A percentile compares a stretch with the other conserved stretches of the same genome.
Evolutionary conservation across 805 yeast species (phyloP).

Genomic region (Suhomyces vadensis): DNA sequence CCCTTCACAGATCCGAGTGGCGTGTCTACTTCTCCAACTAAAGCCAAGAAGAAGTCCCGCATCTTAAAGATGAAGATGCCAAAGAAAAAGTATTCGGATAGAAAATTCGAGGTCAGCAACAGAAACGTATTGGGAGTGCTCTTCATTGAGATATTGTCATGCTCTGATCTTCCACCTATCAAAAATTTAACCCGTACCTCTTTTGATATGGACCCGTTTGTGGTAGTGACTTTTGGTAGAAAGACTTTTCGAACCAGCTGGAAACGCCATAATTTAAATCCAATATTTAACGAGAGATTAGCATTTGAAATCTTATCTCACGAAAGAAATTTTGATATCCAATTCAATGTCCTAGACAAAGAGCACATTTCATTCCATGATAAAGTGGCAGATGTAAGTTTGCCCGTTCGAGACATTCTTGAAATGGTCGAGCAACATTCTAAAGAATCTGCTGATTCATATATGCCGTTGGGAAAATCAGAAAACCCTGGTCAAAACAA

Average conservation of each 20-base stretch:
- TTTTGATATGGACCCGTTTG: slow-evolving; percentile 96
- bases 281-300: slow-evolving; percentile 76
- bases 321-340: slow-evolving; percentile 66
- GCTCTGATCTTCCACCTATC: slow-evolving; percentile 77
- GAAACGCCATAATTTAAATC: slow-evolving; percentile 78
- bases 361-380: slow-evolving; percentile 85
- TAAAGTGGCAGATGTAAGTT: slow-evolving; percentile 64
- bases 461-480: slow-evolving; percentile 5
- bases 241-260: slow-evolving; percentile 84
- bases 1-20: not conserved
- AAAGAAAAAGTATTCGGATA: slow-evolving; percentile 7
- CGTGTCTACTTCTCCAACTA: not conserved
- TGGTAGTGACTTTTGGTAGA: slow-evolving; percentile 85
- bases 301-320: slow-evolving; percentile 72
- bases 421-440: slow-evolving; percentile 36
- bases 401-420: slow-evolving; percentile 55
- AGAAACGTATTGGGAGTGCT: slow-evolving; percentile 63
- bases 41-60: slow-evolving; percentile 13
- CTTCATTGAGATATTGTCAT: slow-evolving; percentile 72
- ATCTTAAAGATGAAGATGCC: slow-evolving; percentile 12
- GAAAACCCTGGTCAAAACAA: not conserved
- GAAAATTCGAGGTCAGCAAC: slow-evolving; percentile 38
- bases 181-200: slow-evolving; percentile 69
- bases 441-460: not conserved
- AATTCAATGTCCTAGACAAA: slow-evolving; percentile 76